Evolutionary conservation across 1,139 yeast genomes (phyloP), one percentile per base, ranked within the genome.

Genomic region (Candida sp.): DNA sequence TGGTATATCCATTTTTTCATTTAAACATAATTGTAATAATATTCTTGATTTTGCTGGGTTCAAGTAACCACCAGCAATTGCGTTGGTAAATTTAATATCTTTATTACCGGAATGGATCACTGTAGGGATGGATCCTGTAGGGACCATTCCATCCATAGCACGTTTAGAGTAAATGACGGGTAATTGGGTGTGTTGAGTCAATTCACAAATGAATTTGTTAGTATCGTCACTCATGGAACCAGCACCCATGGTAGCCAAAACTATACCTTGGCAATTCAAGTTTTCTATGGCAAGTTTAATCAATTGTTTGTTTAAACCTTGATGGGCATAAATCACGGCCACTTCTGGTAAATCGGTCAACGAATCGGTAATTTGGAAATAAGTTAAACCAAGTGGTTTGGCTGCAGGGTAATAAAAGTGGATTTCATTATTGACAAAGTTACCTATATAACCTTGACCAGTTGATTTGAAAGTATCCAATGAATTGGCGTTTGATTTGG

Each of bases 201-300:
- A 54, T 36, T 64, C 61, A 38, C 64, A 58, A 38, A 76, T 48
- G 15, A 62, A 63, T 38, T 69, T 65, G 51, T 79, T 80, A 2
- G 84, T 78, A 12, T 56, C 60, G 11, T 73, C 77, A 23, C 81
- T 70, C 64, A 83, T 63, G 2, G 86, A 79, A 0, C 89, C 89
- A 0, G 88, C 87, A 33, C 89, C 89, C 77, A 82, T 78, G 4
- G 87, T 80, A 0, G 88, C 89, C 40, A 83, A 64, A 1, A 83
- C 80, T 21, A 83, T 57, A 3, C 88, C 89, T 47, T 70, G 63
- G 4, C 72, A 68, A 5, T 64, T 66, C 52, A 79, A 63, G 19
- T 70, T 65, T 33, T 71, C 68, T 12, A 74, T 58, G 0, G 77
- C 69, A 21, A 79, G 50, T 35, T 70, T 69, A 8, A 83, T 63